Evolutionary conservation across 371 early-diverging fungal species (phyloP).

Genomic region (Zychaea mexicana): DNA sequence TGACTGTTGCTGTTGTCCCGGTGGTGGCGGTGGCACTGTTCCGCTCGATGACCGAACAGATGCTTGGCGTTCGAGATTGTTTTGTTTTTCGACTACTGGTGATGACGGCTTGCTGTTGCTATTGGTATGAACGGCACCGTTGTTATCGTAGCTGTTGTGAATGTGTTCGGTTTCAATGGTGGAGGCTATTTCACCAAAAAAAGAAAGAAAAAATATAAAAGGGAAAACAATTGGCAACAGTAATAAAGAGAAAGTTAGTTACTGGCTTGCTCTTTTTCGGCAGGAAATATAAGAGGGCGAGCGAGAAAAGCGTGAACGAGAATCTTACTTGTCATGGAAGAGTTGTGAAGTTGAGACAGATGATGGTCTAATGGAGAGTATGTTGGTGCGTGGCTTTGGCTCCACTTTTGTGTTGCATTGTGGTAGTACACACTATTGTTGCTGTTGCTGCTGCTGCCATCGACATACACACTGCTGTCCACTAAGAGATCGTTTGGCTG

Average conservation of each 20-base stretch:
- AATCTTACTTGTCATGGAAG: constrained; percentile 9
- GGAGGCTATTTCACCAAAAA: background rate
- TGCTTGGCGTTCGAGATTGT: constrained; percentile 5
- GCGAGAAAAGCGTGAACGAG: background rate
- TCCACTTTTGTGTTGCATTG: constrained; percentile 8
- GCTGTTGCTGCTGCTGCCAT: background rate
- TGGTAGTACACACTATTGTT: constrained; percentile 9
- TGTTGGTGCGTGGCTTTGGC: constrained; percentile 10
- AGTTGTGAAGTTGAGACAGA: background rate
- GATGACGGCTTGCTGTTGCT: background rate
- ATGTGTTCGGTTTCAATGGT: background rate
- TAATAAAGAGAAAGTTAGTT: too few species aligned
- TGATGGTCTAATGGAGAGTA: constrained; percentile 11
- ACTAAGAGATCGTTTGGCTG: background rate
- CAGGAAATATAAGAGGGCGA: background rate
- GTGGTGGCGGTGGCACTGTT: background rate
- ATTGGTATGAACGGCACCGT: too few species aligned
- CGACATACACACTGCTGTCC: background rate
- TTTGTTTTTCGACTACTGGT: background rate
- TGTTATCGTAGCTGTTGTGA: too few species aligned
- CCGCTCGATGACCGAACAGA: constrained; percentile 3
- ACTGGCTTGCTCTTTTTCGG: too few species aligned
- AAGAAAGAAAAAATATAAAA: background rate
- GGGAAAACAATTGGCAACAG: background rate
- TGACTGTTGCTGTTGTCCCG: background rate